A percentile compares a stretch with the other conserved stretches of the same genome.
phyloP scores from a whole-genome alignment of 352 stramenopile species.

The Globisporangium recalcitrans region DNA sequence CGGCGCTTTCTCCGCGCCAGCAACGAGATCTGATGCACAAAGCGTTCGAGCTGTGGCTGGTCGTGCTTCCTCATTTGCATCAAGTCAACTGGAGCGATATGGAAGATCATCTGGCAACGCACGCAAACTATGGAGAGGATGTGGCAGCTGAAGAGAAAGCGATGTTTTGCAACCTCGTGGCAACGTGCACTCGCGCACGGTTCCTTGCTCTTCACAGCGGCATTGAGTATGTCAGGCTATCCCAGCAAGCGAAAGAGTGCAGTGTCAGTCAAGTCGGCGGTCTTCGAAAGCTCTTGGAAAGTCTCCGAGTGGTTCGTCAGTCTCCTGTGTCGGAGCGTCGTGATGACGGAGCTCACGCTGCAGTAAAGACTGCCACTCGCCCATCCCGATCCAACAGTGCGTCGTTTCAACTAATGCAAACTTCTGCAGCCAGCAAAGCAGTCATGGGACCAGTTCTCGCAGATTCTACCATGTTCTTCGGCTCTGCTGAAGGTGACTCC shows the following conservation, averaged over 20 bases:
- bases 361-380: background rate
- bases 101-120: constrained; percentile 37
- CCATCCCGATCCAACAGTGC: constrained; percentile 10
- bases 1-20: constrained; percentile 32
- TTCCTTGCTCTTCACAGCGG: constrained; percentile 42
- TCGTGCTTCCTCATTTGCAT: constrained; percentile 47
- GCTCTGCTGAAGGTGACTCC: constrained; percentile 4
- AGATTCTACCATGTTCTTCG: constrained; percentile 31
- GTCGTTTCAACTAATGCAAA: constrained; percentile 2
- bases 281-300: constrained; percentile 27
- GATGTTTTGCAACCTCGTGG: constrained; percentile 58
- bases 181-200: constrained; percentile 24
- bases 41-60: constrained; percentile 57
- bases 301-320: constrained; percentile 26
- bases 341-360: background rate
- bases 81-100: constrained; percentile 59
- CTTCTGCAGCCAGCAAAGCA: background rate
- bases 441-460: constrained; percentile 12
- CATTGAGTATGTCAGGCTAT: constrained; percentile 27
- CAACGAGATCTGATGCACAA: constrained; percentile 36
- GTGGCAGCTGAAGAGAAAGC: constrained; percentile 45
- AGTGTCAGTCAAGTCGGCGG: constrained; percentile 19
- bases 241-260: constrained; percentile 27
- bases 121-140: constrained; percentile 42
- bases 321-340: background rate